A percentile compares a stretch with the other conserved stretches of the same genome.
Conservation (phyloP, 73 alveolate genomes). For the Paramecium biaurelia region DNA sequence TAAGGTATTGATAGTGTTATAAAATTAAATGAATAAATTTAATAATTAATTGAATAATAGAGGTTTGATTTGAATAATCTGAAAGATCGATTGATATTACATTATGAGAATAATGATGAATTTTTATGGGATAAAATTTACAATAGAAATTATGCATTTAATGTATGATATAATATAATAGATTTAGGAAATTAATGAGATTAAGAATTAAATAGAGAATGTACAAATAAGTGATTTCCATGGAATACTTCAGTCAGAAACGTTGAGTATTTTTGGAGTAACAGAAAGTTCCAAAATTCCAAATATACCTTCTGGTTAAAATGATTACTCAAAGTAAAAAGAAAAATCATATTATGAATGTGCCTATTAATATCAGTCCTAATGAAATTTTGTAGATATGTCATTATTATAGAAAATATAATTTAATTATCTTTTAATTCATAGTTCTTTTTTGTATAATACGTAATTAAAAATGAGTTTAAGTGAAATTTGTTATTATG, state of each 20-base stretch:
- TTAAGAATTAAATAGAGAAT: neutral
- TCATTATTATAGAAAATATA: neutral
- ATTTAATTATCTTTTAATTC: neutral
- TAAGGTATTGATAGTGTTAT: slow-evolving; percentile 1
- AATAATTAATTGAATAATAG: neutral
- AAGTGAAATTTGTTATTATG: neutral
- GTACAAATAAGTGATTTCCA: neutral
- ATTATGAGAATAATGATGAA: neutral
- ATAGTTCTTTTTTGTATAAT: neutral
- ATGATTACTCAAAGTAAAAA: neutral
- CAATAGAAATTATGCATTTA: slow-evolving; percentile 19
- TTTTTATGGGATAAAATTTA: slow-evolving; percentile 22
- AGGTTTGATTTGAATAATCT: neutral
- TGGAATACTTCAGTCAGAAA: neutral
- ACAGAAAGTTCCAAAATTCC: neutral
- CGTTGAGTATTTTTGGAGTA: neutral
- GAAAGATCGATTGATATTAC: neutral
- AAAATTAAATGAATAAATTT: neutral
- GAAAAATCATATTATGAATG: neutral
- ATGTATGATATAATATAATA: neutral
- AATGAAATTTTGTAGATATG: neutral
- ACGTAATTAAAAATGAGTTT: neutral
- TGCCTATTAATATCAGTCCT: neutral
- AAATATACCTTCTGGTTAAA: neutral
- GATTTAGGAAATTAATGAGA: neutral